Base-by-base conservation (phyloP, 2,329 filamentous ascomycete genomes). In the Trichoderma afroharzianum region DNA sequence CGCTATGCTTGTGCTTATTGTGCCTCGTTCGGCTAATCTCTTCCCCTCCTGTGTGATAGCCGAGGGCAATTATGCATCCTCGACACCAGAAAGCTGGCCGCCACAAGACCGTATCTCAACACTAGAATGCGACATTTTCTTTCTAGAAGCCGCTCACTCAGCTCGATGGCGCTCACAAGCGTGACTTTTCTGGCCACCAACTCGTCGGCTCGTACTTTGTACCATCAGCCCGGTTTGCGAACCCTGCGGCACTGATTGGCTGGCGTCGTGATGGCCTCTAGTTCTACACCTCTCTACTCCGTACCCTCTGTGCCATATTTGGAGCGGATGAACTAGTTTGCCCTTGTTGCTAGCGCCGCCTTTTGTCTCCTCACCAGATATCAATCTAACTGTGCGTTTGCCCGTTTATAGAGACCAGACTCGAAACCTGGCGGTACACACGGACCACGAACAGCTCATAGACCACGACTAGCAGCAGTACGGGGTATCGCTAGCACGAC, bases 51-150 rank as follows among this genome's bases (percentile, higher is more conserved):
- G n/a, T 18, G 43, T 53, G 57, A 63, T 70, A 39, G 57, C 57
- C 39, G 58, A 63, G 30, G 39, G 39, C 67, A 43, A 11, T 55
- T 33, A 36, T 24, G 53, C 69, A 32, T 32, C 50, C 63, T 15
- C 43, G 47, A 47, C 21, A 33, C 62, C 33, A 47, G 15, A 21
- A 30, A 39, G 3, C 50, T 57, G 50, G 28, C 55, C 70, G 24
- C 70, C 63, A 39, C 63, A 57, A 59, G 11, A 21, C 39, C 32
- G 21, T 32, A 47, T 12, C 18, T 18, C 47, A 47, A 43, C 63
- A 66, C 70, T 71, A 71, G 63, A 71, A 71, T 71, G 70, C 70
- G 70, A 71, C 12, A 68, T 63, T 71, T 68, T 57, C 18, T 43
- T 71, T 71, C 70, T 68, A 68, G 70, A 71, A 71, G 39, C 28